Conservation (phyloP, 1,284 basidiomycete genomes). For the Ceratobasidium sp. region DNA sequence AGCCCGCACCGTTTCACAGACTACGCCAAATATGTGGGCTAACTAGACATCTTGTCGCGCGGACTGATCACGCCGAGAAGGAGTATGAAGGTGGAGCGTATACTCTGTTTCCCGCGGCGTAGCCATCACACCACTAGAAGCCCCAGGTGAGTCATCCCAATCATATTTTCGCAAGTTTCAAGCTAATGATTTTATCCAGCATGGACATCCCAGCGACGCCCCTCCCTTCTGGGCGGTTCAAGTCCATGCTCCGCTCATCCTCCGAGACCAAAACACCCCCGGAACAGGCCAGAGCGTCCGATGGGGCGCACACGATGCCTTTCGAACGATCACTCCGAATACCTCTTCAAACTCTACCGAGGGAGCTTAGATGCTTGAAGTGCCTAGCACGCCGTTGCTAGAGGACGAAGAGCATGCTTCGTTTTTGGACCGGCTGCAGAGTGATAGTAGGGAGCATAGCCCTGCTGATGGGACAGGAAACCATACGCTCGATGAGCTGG, state of each 20-base stretch:
- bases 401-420: slow-evolving; percentile 38
- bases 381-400: slow-evolving; percentile 18
- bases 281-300: slow-evolving; percentile 78
- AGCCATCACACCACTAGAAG: background rate
- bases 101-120: background rate
- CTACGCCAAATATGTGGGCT: too few species aligned
- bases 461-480: background rate
- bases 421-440: slow-evolving; percentile 32
- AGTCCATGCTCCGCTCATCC: slow-evolving; percentile 66
- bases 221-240: slow-evolving; percentile 18
- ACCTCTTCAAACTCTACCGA: slow-evolving; percentile 59
- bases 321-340: slow-evolving; percentile 73
- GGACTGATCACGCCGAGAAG: too few species aligned
- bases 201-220: slow-evolving; percentile 37
- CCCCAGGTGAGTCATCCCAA: background rate
- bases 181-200: background rate
- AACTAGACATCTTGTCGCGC: too few species aligned
- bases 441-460: slow-evolving; percentile 25
- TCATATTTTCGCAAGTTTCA: too few species aligned
- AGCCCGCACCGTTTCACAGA: too few species aligned
- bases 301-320: slow-evolving; percentile 77
- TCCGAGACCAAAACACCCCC: slow-evolving; percentile 77
- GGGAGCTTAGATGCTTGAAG: background rate
- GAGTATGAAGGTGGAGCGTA: too few species aligned
- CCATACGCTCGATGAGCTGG: slow-evolving; percentile 33